Percentiles rank a stretch among this genome's conserved stretches.
These are phyloP conservation scores for Cercospora janseana DNA, from an alignment of 2,329 filamentous ascomycete species.

Conservation along the genomic window DNA sequence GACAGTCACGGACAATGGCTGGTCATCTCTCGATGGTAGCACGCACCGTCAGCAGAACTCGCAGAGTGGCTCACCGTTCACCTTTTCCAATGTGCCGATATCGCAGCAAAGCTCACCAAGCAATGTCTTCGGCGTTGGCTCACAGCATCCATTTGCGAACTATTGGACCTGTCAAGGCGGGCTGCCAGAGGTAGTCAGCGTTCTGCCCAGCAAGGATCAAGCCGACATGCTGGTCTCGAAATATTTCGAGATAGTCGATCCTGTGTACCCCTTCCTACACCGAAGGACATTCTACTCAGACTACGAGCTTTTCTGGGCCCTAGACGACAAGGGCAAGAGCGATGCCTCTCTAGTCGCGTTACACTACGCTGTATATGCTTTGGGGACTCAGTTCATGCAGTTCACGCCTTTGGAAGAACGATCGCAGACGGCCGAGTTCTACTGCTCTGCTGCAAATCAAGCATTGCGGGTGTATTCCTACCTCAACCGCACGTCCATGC, in stretches of 20 bases:
- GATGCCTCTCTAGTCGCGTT: constrained; percentile 71
- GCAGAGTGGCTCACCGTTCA: constrained; percentile 41
- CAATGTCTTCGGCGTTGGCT: constrained; percentile 77
- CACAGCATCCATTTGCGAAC: constrained; percentile 76
- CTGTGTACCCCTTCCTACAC: constrained; percentile 78
- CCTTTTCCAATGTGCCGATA: constrained; percentile 71
- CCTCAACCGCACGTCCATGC: constrained; percentile 69
- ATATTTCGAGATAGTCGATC: constrained; percentile 64
- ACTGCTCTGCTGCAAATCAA: constrained; percentile 74
- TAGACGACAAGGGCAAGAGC: constrained; percentile 58
- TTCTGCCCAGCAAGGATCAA: constrained; percentile 72
- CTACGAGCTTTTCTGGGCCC: constrained; percentile 74
- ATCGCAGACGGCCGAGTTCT: constrained; percentile 76
- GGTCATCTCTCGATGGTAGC: constrained; percentile 29
- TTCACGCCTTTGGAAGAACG: constrained; percentile 57
- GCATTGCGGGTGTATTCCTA: constrained; percentile 73
- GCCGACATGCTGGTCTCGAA: constrained; percentile 64
- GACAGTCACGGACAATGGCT: constrained; percentile 32
- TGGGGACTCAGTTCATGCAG: constrained; percentile 75
- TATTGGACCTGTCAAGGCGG: constrained; percentile 82
- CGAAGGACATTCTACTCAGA: constrained; percentile 72
- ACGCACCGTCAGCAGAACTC: constrained; percentile 24
- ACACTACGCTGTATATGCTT: constrained; percentile 72
- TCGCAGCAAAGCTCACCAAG: constrained; percentile 64
- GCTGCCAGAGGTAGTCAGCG: constrained; percentile 69